Base-by-base conservation (phyloP, 345 rosid genomes). In the Sisymbrium irio region DNA sequence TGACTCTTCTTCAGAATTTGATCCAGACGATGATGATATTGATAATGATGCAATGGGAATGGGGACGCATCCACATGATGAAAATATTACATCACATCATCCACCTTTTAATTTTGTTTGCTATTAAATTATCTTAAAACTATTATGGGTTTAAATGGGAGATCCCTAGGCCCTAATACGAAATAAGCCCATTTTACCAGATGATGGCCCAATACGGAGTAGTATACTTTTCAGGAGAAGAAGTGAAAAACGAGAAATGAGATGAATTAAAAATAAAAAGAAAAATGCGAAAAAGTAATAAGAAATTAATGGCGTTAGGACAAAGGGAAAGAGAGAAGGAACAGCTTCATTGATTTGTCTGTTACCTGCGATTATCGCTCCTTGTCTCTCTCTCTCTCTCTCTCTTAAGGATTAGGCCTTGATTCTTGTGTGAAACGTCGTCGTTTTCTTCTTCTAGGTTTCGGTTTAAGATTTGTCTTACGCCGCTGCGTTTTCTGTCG, bases 281-380 rank as follows among this genome's bases (percentile, higher is more conserved):
- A 9, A 0, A 27, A 35, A 37, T 22, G 15, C 28, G 62, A 64
- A 46, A 30, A 7, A 4, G 30, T 32, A 47, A 20, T 28, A 42
- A 62, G 12, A 35, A 49, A 66, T 41, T 13, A 42, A 55, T 68
- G 53, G 62, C 18, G 33, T 42, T 56, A 42, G 3, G 55, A 56
- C 55, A 19, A 30, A 69, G 51, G 33, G 36, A 54, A 40, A 30
- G 33, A 30, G 33, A 68, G 54, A 42, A n/a, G n/a, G 20, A 68
- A 42, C 20, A 25, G 0, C 18, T 44, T 57, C 45, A 11, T 18
- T 36, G 3, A 9, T 56, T 30, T 18, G 3, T 27, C 28, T 58
- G 63, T 28, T 63, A 5, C 15, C 25, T 62, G 67, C 25, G 35
- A 62, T 62, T 62, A 39, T 41, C 37, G 25, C 66, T 62, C 51